A percentile compares a stretch with the other conserved stretches of the same genome.
Conservation (phyloP, 768 basidiomycete genomes). For the Pholiota microspora region DNA sequence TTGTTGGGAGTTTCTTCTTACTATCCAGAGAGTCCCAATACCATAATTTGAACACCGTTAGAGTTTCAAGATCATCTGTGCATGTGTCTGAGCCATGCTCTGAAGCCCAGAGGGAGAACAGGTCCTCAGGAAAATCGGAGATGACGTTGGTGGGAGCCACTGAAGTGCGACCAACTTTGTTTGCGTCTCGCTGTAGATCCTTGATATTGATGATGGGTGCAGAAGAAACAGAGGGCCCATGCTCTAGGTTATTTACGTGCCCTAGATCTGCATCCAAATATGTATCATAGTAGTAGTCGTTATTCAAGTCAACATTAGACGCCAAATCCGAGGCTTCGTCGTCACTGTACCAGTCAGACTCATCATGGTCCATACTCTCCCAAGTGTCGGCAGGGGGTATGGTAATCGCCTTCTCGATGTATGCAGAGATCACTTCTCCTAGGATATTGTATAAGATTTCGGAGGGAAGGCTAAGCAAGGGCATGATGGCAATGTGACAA, state of each 20-base stretch:
- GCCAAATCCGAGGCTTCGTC: not conserved
- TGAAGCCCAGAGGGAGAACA: not conserved
- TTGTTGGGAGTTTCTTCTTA: slow-evolving; percentile 4
- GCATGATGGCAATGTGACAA: not conserved
- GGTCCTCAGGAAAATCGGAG: not conserved
- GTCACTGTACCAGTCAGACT: slow-evolving; percentile 8
- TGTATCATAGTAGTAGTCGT: not conserved
- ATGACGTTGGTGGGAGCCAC: too few relatives aligned
- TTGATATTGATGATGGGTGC: too few relatives aligned
- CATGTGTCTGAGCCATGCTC: not conserved
- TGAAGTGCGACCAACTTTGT: too few relatives aligned
- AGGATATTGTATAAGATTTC: slow-evolving; percentile 9
- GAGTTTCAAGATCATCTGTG: not conserved
- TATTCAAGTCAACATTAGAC: not conserved
- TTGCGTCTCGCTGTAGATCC: too few relatives aligned
- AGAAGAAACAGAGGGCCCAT: too few relatives aligned
- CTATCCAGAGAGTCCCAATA: slow-evolving; percentile 3
- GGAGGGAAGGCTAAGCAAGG: slow-evolving; percentile 1
- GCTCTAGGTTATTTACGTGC: too few relatives aligned
- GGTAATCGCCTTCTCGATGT: slow-evolving; percentile 11
- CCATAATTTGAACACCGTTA: not conserved
- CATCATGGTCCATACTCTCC: not conserved
- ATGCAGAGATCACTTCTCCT: slow-evolving; percentile 6
- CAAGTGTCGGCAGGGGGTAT: slow-evolving; percentile 1
- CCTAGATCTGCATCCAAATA: too few relatives aligned